Percentiles rank a stretch among this genome's conserved stretches.
Conservation (phyloP, 2,329 filamentous ascomycete genomes). For the Aspergillus nomiae region DNA sequence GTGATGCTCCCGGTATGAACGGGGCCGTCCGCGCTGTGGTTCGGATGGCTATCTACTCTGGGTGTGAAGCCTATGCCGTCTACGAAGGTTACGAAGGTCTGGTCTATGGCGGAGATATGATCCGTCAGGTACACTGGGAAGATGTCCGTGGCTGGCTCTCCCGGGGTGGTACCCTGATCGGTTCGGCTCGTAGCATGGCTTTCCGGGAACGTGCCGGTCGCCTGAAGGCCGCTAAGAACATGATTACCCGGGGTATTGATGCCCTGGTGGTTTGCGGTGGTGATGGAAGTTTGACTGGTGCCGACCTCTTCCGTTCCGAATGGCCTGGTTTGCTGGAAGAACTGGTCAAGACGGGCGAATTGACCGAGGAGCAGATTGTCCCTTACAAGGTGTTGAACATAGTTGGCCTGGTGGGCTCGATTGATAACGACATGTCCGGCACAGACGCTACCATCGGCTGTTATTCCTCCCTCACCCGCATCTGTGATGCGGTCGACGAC, state of each 20-base stretch:
- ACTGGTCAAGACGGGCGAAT: conserved; percentile 71
- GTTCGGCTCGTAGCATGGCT: conserved; percentile 85
- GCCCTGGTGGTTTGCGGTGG: conserved; percentile 95
- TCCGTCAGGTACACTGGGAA: conserved; percentile 84
- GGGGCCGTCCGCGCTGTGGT: conserved; percentile 86
- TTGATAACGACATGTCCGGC: conserved; percentile 95
- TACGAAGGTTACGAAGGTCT: conserved; percentile 96
- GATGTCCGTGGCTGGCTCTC: conserved; percentile 92
- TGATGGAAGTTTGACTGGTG: conserved; percentile 92
- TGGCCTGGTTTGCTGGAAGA: conserved; percentile 87
- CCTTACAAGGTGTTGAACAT: conserved; percentile 90
- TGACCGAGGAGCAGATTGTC: conserved; percentile 68
- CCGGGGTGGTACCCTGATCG: conserved; percentile 94
- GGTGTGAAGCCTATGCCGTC: conserved; percentile 75
- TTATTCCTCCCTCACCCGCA: conserved; percentile 87
- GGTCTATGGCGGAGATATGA: conserved; percentile 83
- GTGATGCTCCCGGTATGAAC: conserved; percentile 93
- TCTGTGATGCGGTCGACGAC: conserved; percentile 93
- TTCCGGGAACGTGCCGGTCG: conserved; percentile 89
- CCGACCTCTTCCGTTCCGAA: conserved; percentile 85
- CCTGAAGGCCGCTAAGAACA: conserved; percentile 84
- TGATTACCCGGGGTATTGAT: conserved; percentile 89
- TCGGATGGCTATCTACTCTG: conserved; percentile 82
- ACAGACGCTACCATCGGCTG: conserved; percentile 96
- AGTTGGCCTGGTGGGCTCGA: conserved; percentile 91